phyloP scores from a whole-genome alignment of 768 basidiomycete species.

The Tylopilus subfusipes region DNA sequence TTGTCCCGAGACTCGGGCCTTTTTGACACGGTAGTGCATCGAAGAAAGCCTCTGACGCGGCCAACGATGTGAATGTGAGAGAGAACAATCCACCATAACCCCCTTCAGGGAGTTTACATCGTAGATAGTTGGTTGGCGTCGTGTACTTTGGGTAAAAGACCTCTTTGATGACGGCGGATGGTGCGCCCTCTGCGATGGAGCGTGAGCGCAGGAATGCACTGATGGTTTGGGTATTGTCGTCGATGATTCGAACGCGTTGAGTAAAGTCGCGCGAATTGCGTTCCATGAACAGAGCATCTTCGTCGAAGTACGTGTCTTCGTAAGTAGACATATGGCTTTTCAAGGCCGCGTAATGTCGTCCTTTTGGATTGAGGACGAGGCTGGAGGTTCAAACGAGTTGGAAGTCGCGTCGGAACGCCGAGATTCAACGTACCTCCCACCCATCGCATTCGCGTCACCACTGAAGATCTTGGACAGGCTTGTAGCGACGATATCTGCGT shows the following conservation, averaged over 20 bases:
- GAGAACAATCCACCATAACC: conserved; percentile 89
- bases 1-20: conserved; percentile 90
- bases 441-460: conserved; percentile 95
- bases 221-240: conserved; percentile 76
- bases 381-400: conserved; percentile 39
- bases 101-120: conserved; percentile 51
- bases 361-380: conserved; percentile 80
- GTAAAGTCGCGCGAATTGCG: conserved; percentile 95
- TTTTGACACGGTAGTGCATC: conserved; percentile 81
- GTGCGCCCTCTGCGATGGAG: conserved; percentile 41
- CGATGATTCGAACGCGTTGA: conserved; percentile 69
- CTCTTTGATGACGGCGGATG: conserved; percentile 58
- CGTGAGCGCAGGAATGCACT: conserved; percentile 73
- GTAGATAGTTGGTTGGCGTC: conserved; percentile 67
- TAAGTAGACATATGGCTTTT: conserved; percentile 60
- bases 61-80: conserved; percentile 68
- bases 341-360: conserved; percentile 63
- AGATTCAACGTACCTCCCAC: conserved; percentile 69
- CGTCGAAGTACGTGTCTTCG: conserved; percentile 85
- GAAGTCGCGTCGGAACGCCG: neutral
- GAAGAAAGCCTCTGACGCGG: conserved; percentile 76
- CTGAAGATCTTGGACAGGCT: conserved; percentile 95
- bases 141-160: conserved; percentile 89
- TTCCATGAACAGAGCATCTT: conserved; percentile 96
- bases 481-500: conserved; percentile 86